phyloP scores from a whole-genome alignment of 139 green algal genomes.

The Nannochloris sp. region DNA sequence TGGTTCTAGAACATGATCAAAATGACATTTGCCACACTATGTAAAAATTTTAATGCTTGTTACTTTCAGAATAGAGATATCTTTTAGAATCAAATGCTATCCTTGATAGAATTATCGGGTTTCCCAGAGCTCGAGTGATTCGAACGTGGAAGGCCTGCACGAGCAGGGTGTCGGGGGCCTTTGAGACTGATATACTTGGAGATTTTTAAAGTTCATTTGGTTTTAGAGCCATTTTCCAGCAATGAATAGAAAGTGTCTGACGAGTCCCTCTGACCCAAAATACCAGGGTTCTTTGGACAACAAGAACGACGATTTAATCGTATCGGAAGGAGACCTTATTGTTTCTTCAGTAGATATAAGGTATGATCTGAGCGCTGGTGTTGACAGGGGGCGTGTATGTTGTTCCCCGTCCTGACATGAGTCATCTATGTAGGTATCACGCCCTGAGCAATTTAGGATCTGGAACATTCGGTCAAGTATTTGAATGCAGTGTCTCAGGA shows the following conservation, averaged over 20 bases:
- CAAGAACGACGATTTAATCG: conserved; percentile 75
- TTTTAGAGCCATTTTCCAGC: background rate
- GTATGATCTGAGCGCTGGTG: background rate
- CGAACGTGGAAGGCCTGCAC: background rate
- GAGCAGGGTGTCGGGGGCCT: background rate
- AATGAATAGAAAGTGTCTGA: conserved; percentile 44
- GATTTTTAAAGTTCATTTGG: background rate
- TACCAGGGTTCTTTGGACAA: conserved; percentile 79
- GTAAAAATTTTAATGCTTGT: too few species aligned
- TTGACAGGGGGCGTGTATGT: background rate
- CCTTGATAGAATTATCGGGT: background rate
- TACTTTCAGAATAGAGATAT: too few species aligned
- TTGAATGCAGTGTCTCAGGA: conserved; percentile 34
- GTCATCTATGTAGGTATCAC: conserved; percentile 43
- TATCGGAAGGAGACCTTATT: conserved; percentile 61
- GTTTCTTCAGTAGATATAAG: conserved; percentile 13
- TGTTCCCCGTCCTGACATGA: background rate
- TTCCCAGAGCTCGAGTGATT: background rate
- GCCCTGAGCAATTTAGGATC: conserved; percentile 75
- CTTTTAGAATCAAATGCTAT: too few species aligned
- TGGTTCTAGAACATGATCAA: too few species aligned
- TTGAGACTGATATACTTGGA: background rate
- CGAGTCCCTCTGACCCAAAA: conserved; percentile 46
- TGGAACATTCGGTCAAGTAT: conserved; percentile 96
- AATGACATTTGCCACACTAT: too few species aligned